Conservation (phyloP, 73 alveolate genomes). For the Paramecium sexaurelia region DNA sequence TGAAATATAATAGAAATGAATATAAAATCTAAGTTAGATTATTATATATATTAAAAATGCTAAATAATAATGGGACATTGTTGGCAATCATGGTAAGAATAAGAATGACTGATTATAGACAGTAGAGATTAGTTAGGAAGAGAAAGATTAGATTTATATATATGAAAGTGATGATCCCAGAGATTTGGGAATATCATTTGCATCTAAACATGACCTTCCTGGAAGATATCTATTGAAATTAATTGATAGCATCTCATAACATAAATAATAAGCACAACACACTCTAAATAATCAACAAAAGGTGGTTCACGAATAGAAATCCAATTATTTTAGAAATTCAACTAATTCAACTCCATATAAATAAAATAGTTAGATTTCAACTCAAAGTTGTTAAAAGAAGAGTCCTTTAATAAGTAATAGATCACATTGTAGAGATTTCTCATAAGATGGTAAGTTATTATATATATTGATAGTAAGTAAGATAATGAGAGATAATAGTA, state of each 20-base stretch:
- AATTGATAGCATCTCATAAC: conserved; percentile 31
- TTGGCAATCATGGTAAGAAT: conserved; percentile 8
- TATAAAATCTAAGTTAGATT: not conserved
- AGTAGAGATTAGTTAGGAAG: not conserved
- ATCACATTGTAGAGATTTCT: not conserved
- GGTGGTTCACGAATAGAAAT: not conserved
- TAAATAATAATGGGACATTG: not conserved
- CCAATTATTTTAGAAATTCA: conserved; percentile 32
- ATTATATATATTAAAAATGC: not conserved
- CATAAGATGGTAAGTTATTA: not conserved
- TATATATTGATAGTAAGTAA: not conserved
- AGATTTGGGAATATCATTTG: conserved; percentile 39
- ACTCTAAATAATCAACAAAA: not conserved
- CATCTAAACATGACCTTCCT: conserved; percentile 41
- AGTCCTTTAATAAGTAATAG: not conserved
- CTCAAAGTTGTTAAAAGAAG: not conserved
- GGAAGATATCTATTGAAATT: not conserved
- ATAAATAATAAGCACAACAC: conserved; percentile 31
- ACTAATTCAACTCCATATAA: conserved; percentile 31
- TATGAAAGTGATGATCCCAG: conserved; percentile 20
- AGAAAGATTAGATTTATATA: conserved; percentile 1
- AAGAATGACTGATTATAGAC: not conserved
- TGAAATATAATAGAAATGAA: not conserved
- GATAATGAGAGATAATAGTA: not conserved
- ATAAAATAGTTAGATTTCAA: conserved; percentile 3